phyloP scores from a whole-genome alignment of 164 flowering plant genomes.

The Buxus sempervirens region DNA sequence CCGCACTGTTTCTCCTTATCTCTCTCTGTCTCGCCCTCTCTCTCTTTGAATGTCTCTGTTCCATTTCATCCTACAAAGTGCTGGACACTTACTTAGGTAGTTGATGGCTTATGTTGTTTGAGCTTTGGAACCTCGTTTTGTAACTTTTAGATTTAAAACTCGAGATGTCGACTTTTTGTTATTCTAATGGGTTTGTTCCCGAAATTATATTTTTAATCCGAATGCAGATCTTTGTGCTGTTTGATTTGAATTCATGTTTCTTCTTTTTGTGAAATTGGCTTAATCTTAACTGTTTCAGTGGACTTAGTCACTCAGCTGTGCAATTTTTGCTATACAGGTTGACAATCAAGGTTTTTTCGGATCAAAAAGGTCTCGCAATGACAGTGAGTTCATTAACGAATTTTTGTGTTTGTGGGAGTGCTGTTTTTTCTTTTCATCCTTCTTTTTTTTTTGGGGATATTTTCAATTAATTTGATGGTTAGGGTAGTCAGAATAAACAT shows the following conservation, averaged over 20 bases:
- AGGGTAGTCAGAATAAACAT: too few species aligned
- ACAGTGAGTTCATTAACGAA: constrained; percentile 20
- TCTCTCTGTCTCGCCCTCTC: too few species aligned
- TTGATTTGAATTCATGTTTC: background rate
- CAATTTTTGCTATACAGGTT: constrained; percentile 17
- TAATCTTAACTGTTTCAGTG: background rate
- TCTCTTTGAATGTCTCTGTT: background rate
- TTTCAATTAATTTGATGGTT: background rate
- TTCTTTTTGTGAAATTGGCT: background rate
- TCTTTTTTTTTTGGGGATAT: background rate
- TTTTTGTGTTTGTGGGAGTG: background rate
- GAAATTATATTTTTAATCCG: background rate
- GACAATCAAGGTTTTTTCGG: constrained; percentile 31
- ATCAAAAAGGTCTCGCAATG: constrained; percentile 37
- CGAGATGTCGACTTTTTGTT: background rate
- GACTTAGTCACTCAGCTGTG: background rate
- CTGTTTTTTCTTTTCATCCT: background rate
- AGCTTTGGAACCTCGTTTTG: constrained; percentile 7
- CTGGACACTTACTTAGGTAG: background rate
- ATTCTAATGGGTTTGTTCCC: background rate
- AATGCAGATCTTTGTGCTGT: background rate
- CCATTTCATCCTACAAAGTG: background rate
- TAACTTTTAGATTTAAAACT: background rate
- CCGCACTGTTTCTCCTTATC: background rate
- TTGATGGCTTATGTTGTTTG: background rate